These are phyloP conservation scores for Venturiaceae sp. DNA, from an alignment of 2,329 filamentous ascomycete genomes.

Conservation along the genomic window DNA sequence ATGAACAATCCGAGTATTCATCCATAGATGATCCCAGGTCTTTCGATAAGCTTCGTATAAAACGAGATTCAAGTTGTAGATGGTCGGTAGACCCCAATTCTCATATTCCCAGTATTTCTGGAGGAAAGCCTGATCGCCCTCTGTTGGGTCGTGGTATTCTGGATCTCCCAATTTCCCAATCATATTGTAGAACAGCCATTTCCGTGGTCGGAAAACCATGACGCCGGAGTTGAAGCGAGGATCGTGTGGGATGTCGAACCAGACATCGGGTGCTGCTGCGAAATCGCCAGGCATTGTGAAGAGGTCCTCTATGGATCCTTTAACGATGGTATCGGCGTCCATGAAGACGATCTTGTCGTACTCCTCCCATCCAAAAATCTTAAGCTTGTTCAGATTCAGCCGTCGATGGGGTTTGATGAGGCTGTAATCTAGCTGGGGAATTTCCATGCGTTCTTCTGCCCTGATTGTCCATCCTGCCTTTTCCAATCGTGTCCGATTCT, in stretches of 20 bases:
- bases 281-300: slow-evolving; percentile 19
- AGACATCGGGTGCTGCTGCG: slow-evolving; percentile 19
- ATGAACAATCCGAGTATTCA: background rate
- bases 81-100: slow-evolving; percentile 18
- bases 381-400: slow-evolving; percentile 20
- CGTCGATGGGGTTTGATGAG: slow-evolving; percentile 17
- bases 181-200: slow-evolving; percentile 16
- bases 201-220: slow-evolving; percentile 16
- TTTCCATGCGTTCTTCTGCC: slow-evolving; percentile 16
- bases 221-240: slow-evolving; percentile 20
- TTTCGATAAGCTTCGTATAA: background rate
- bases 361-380: slow-evolving; percentile 20
- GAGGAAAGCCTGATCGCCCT: slow-evolving; percentile 19
- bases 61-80: slow-evolving; percentile 20
- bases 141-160: slow-evolving; percentile 17
- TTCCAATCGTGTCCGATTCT: slow-evolving; percentile 16
- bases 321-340: slow-evolving; percentile 18
- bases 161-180: slow-evolving; percentile 12
- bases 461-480: slow-evolving; percentile 18
- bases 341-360: slow-evolving; percentile 20
- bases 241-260: slow-evolving; percentile 17
- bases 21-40: slow-evolving; percentile 1
- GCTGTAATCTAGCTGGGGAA: slow-evolving; percentile 16
- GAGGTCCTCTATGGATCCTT: slow-evolving; percentile 16
- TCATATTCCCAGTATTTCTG: slow-evolving; percentile 18